Base-by-base conservation (phyloP, 116 monocot genomes). In the Iris pallida region DNA sequence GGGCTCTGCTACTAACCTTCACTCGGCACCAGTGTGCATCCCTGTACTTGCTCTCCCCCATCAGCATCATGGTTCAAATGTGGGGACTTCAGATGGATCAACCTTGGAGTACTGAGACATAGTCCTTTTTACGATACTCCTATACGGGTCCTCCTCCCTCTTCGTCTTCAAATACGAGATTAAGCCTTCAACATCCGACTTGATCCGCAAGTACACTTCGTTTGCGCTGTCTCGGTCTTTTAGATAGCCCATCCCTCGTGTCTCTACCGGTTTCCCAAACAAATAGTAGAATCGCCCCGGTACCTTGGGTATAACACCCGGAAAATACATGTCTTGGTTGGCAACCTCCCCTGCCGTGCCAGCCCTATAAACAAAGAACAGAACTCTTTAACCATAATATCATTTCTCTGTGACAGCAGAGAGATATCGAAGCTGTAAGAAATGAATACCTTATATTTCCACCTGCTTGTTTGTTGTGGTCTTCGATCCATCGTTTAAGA, bases 211-310 rank as follows among this genome's bases (percentile, higher is more conserved):
- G 53, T 93, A 93, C 16, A 89, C 48, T 53, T 5, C 41, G 57
- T 73, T 80, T 57, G 84, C 84, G 7, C 55, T 78, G 17, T 52
- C 55, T 63, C 67, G 70, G 49, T 93, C 79, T n/a, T 64, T 68
- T 42, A 89, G 43, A 53, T 72, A 57, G 49, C 65, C 68, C 30
- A 30, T 30, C 19, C 84, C 87, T 45, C 41, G 53, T 12, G 82
- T 82, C 66, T 93, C 84, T 68, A 90, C 73, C 46, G 90, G 85
- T 64, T 87, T 85, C 8, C 93, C 93, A 66, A 93, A 93, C 8
- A 89, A 60, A 74, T 85, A 93, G 67, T 93, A 90, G 17, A 93
- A 84, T 1, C 93, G 89, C 0, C 93, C 93, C 11, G 93, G 93
- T 55, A 90, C 14, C 42, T 90, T 93, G 0, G 93, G 90, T 18